phyloP scores from a whole-genome alignment of 257 asterid species.

The Prunella vulgaris region DNA sequence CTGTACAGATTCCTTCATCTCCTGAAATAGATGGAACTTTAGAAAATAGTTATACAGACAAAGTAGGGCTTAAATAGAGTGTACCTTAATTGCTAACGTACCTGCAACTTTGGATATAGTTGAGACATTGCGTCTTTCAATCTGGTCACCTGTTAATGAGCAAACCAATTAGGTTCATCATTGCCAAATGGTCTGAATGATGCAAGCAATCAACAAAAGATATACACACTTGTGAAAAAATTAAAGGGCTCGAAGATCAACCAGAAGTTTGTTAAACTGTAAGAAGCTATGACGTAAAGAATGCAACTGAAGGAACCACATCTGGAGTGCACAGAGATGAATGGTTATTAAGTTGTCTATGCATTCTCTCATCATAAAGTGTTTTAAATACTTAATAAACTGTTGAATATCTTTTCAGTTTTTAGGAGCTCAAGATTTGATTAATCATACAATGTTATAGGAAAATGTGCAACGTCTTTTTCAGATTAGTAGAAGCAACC shows the following conservation, averaged over 20 bases:
- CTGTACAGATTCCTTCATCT: no score
- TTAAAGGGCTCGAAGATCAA: neutral
- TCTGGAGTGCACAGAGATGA: no score
- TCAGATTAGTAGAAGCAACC: no score
- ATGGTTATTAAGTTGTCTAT: neutral
- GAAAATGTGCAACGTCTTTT: no score
- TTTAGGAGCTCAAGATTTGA: constrained; percentile 2
- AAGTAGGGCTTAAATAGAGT: neutral
- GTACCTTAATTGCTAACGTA: constrained; percentile 14
- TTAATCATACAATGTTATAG: no score
- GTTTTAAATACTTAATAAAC: neutral
- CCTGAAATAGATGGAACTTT: neutral
- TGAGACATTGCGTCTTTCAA: constrained; percentile 85
- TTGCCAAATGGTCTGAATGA: no score
- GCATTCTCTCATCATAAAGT: neutral
- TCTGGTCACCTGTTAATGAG: constrained; percentile 55
- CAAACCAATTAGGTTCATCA: no score
- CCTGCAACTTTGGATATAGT: constrained; percentile 84
- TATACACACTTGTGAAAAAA: neutral
- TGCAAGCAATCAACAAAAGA: neutral
- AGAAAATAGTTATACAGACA: neutral
- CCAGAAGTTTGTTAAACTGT: neutral
- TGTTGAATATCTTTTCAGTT: neutral
- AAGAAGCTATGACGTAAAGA: neutral
- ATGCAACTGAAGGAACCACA: neutral